Percentiles rank a stretch among this genome's conserved stretches.
Evolutionary conservation across 2,329 filamentous ascomycete species (phyloP).

Genomic region (Akanthomyces dipterigenus): DNA sequence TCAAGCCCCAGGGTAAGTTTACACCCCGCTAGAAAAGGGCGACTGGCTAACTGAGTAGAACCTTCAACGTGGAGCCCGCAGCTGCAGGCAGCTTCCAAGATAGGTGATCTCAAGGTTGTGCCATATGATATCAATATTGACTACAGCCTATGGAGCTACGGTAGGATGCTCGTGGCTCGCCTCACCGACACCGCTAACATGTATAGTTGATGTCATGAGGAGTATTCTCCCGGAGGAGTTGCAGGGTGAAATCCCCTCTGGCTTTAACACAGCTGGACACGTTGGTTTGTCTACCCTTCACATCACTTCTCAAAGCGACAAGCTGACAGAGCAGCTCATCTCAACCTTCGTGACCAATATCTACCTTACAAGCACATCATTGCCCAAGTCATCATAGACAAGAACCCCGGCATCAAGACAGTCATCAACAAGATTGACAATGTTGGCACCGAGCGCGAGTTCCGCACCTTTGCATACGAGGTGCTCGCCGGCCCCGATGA

Average conservation of each 20-base stretch:
- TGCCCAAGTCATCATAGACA: constrained; percentile 79
- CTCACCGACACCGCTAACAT: constrained; percentile 15
- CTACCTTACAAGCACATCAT: constrained; percentile 82
- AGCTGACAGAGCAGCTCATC: constrained; percentile 55
- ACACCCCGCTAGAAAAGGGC: neutral
- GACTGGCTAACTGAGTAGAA: constrained; percentile 20
- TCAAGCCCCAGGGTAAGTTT: constrained; percentile 44
- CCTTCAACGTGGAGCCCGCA: constrained; percentile 69
- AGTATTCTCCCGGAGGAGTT: constrained; percentile 75
- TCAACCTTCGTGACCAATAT: constrained; percentile 81
- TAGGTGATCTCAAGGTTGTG: constrained; percentile 61
- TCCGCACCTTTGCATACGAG: constrained; percentile 89
- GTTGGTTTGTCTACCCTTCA: constrained; percentile 49
- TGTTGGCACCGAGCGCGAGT: constrained; percentile 78
- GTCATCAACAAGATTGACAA: constrained; percentile 95
- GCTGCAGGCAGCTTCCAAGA: constrained; percentile 61
- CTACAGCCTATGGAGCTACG: constrained; percentile 82
- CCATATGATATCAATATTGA: constrained; percentile 70
- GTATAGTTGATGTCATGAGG: constrained; percentile 69
- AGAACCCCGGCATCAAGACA: constrained; percentile 73
- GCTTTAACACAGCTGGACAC: constrained; percentile 85
- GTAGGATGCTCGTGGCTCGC: constrained; percentile 37
- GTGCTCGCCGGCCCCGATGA: constrained; percentile 76
- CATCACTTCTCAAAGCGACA: neutral
- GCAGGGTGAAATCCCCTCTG: constrained; percentile 73